Evolutionary conservation across 495 filamentous ascomycete species (phyloP), one percentile per base, ranked within the genome.

Genomic region (Talaromyces ruber): DNA sequence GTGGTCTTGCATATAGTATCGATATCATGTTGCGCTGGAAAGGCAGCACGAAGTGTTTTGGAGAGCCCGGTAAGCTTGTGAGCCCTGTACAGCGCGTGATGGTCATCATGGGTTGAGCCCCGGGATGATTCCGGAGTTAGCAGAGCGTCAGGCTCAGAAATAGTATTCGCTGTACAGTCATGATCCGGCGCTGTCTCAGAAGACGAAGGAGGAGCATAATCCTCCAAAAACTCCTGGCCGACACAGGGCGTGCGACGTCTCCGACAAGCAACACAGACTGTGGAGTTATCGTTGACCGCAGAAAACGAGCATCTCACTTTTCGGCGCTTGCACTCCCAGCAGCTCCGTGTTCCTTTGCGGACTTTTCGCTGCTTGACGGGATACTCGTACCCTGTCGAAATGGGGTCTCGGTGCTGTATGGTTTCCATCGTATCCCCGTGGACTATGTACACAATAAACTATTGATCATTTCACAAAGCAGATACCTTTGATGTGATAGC

Each of bases 251-350:
- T 65, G 25, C 30, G 53, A 34, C 66, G 60, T n/a, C 61, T 58
- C 26, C 37, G 62, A 61, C 64, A 68, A 3, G 37, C 47, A 28
- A 58, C 60, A 28, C 66, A 68, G 14, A 55, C 55, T 1, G 59
- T 52, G 22, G 16, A 21, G 57, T 65, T 30, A 4, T 60, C 59
- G 12, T 47, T 16, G 2, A n/a, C 47, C 14, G 50, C 16, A 24
- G 61, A 45, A 2, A 60, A 62, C 32, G 61, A 54, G 39, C 67
- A 68, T 54, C 66, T 64, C 57, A 68, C 54, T 51, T 68, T 68
- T 34, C 67, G 45, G 16, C 58, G 64, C 58, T 66, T 63, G 59
- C 67, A 68, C 34, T 68, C 67, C 64, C 43, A 63, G 55, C 67
- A 68, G 43, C 64, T 66, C 16, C 62, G 62, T 2, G 67, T 68